Base-by-base conservation (phyloP, 345 rosid genomes). In the Euclidium syriacum region DNA sequence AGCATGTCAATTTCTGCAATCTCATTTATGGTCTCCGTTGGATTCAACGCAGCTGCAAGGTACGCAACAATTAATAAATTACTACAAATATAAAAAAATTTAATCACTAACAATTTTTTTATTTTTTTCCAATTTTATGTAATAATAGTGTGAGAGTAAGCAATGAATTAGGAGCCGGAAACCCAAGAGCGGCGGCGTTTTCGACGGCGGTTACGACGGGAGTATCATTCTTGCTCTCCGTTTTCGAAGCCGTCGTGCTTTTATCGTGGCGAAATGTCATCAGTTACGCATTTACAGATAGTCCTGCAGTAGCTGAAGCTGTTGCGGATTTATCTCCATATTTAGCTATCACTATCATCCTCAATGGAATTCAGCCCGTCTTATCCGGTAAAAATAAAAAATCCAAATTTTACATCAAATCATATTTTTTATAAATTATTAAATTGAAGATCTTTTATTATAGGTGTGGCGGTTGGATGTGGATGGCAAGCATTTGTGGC, bases 401-500 rank as follows among this genome's bases (percentile, higher is more conserved):
- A 16, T 23, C 8, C 42, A 47, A 30, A n/a, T 33, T n/a, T 27
- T 24, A 23, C 18, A 42, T 43, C 29, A 65, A 16, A 23, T 3
- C 7, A 3, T 27, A 27, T 3, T 27, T 27, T 27, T 27, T 27
- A 3, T 27, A n/a, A n/a, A n/a, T 27, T 27, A 27, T 27, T 27
- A 27, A 27, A 3, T 27, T 27, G 32, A 7, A 3, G 3, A 3
- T 3, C 3, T 27, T 27, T 27, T 27, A 7, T 27, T 27, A 27
- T 27, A 27, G 92, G 96, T 17, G 96, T 86, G 39, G 95, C 89
- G 26, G 91, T 84, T 15, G 96, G 91, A 1, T 84, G 91, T 43
- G 91, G 94, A 65, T 86, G 96, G 95, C 91, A 89, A 73, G 87
- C 94, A 10, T 78, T 86, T 75, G 91, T 90, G 10, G 96, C 96